Conservation (phyloP, 805 yeast species). For the Teunomyces cretensis region DNA sequence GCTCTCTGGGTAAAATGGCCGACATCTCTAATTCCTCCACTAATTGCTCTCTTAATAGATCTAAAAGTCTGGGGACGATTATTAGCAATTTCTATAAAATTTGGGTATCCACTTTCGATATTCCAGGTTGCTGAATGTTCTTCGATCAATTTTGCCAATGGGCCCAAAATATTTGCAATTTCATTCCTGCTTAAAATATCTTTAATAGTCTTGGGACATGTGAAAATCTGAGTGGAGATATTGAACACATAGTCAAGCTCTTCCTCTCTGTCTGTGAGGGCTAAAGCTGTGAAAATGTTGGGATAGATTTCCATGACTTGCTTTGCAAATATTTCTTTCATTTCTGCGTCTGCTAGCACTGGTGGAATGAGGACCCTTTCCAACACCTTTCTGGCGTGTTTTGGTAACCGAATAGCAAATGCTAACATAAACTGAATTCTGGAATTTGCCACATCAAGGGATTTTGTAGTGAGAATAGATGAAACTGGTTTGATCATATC, state of each 20-base stretch:
- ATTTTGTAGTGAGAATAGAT: neutral
- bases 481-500: neutral
- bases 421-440: slow-evolving; percentile 58
- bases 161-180: slow-evolving; percentile 46
- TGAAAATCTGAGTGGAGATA: slow-evolving; percentile 40
- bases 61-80: slow-evolving; percentile 16
- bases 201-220: slow-evolving; percentile 44
- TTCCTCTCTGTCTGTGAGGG: slow-evolving; percentile 53
- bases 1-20: slow-evolving; percentile 25
- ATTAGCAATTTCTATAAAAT: slow-evolving; percentile 23
- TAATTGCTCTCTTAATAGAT: slow-evolving; percentile 30
- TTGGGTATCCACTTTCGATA: slow-evolving; percentile 33
- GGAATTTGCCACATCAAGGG: slow-evolving; percentile 26
- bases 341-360: slow-evolving; percentile 48
- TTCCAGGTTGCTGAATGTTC: slow-evolving; percentile 37
- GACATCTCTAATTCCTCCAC: slow-evolving; percentile 31
- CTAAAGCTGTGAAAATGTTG: slow-evolving; percentile 46
- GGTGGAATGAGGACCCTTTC: slow-evolving; percentile 54
- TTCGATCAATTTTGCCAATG: slow-evolving; percentile 45
- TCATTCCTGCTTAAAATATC: slow-evolving; percentile 39
- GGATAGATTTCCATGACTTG: slow-evolving; percentile 59
- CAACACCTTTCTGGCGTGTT: slow-evolving; percentile 47
- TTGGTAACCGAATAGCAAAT: slow-evolving; percentile 61
- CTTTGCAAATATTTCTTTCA: slow-evolving; percentile 48
- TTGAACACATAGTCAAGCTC: slow-evolving; percentile 33